Conservation (phyloP, 768 basidiomycete genomes). For the Hypsizygus marmoreus region DNA sequence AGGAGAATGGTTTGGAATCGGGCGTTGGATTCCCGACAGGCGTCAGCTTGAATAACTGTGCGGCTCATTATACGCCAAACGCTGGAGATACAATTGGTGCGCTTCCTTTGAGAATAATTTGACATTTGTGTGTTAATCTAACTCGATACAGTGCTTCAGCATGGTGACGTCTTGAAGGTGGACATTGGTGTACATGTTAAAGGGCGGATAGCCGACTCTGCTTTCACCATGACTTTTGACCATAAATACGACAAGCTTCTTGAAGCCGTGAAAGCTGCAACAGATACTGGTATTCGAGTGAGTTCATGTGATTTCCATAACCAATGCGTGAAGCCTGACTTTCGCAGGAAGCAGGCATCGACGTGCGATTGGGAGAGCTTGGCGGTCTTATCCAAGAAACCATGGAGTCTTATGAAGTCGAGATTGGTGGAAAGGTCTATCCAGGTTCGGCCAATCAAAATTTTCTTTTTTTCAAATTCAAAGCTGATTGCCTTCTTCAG, state of each 20-base stretch:
- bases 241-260: constrained; percentile 88
- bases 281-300: constrained; percentile 88
- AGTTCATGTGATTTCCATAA: constrained; percentile 10
- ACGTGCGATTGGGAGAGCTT: constrained; percentile 90
- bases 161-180: constrained; percentile 86
- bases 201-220: constrained; percentile 94
- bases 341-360: constrained; percentile 90
- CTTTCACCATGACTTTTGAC: constrained; percentile 90
- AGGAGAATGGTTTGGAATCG: constrained; percentile 81
- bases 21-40: constrained; percentile 98
- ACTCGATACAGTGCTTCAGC: constrained; percentile 15
- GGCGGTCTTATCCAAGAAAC: constrained; percentile 94
- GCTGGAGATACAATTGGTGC: constrained; percentile 83
- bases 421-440: constrained; percentile 79
- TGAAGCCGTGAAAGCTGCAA: constrained; percentile 92
- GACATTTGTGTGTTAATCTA: too few relatives aligned
- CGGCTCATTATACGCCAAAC: constrained; percentile 96
- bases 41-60: constrained; percentile 89
- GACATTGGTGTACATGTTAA: constrained; percentile 97
- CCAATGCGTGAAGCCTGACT: background rate
- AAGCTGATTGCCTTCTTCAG: constrained; percentile 42
- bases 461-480: background rate
- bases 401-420: constrained; percentile 98
- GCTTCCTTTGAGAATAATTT: too few relatives aligned
- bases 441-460: constrained; percentile 56